These are phyloP conservation scores for Trametes cubensis DNA, from an alignment of 768 basidiomycete species.

Conservation along the genomic window DNA sequence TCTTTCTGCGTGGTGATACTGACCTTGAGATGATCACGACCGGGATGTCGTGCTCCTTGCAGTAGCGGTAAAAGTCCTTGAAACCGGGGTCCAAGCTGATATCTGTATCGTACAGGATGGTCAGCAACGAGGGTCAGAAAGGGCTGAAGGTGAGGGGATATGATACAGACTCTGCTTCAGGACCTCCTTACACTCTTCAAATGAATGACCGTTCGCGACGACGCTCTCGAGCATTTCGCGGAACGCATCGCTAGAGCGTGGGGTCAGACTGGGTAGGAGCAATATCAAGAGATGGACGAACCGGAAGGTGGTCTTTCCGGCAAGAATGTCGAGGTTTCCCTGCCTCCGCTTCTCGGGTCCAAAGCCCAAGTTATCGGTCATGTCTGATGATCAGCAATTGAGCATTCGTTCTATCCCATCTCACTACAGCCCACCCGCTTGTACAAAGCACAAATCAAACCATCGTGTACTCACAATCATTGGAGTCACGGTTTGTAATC, in stretches of 20 bases:
- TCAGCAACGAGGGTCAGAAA: slow-evolving; percentile 16
- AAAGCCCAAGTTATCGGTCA: slow-evolving; percentile 91
- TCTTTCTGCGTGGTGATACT: slow-evolving; percentile 11
- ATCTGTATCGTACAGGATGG: slow-evolving; percentile 45
- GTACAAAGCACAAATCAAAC: neutral
- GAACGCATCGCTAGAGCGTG: slow-evolving; percentile 75
- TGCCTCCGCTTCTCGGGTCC: slow-evolving; percentile 73
- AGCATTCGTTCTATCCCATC: neutral
- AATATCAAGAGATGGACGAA: slow-evolving; percentile 24
- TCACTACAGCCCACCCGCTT: neutral
- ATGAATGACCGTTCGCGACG: slow-evolving; percentile 68
- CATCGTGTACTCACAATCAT: slow-evolving; percentile 67
- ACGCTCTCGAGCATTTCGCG: slow-evolving; percentile 84
- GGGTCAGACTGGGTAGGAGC: neutral
- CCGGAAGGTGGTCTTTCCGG: slow-evolving; percentile 74
- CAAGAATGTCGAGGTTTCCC: slow-evolving; percentile 72
- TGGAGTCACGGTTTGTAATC: slow-evolving; percentile 90
- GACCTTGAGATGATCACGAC: slow-evolving; percentile 93
- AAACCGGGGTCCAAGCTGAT: slow-evolving; percentile 89
- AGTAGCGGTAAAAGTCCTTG: slow-evolving; percentile 84
- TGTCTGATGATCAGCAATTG: slow-evolving; percentile 45
- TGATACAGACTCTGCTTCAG: slow-evolving; percentile 64
- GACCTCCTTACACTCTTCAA: slow-evolving; percentile 83
- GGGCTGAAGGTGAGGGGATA: neutral
- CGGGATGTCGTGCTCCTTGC: slow-evolving; percentile 78